Evolutionary conservation across 768 basidiomycete genomes (phyloP), one percentile per base, ranked within the genome.

Genomic region (Rhizopogon vesiculosus): DNA sequence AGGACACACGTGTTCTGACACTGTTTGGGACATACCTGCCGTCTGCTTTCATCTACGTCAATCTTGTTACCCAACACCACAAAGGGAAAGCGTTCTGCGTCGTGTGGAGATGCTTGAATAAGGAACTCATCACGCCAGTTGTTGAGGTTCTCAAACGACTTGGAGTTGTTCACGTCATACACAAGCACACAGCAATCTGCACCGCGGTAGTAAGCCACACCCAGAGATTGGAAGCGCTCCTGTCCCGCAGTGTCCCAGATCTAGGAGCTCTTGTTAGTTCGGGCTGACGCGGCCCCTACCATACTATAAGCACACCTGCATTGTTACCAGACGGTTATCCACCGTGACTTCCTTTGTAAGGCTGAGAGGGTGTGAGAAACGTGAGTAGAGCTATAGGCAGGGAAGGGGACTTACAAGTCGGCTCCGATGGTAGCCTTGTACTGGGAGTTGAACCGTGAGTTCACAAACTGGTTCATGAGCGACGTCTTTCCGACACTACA

Each of bases 11-110:
- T n/a, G 12, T 42, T 5, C 41, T 15, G 42, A 19, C 5, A 29
- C 40, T 25, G 41, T 6, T 2, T 18, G 64, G 81, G 58, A 38
- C 48, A 15, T 55, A 93, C 95, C 85, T 97, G 94, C 61, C 96
- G 86, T 73, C 98, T 98, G 71, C 87, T 90, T 78, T 98, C 97
- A 76, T 98, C 97, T 66, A 98, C 92, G 70, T 99, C 97, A 70
- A 99, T 96, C 92, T 99, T 99, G 78, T 99, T 99, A n/a, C 97
- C 97, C 57, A 99, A 76, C 12, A 99, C 96, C 54, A 99, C 95
- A 66, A 99, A 99, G 6, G 97, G 97, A 73, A 99, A 99, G 78
- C 98, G 98, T 81, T 98, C 97, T 41, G 97, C 95, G 72, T 98
- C 96, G 69, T 96, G 93, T 44, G 97, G 97, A 68, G 92, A 94